Base-by-base conservation (phyloP, 306 rosid genomes). In the Quercus ilex region DNA sequence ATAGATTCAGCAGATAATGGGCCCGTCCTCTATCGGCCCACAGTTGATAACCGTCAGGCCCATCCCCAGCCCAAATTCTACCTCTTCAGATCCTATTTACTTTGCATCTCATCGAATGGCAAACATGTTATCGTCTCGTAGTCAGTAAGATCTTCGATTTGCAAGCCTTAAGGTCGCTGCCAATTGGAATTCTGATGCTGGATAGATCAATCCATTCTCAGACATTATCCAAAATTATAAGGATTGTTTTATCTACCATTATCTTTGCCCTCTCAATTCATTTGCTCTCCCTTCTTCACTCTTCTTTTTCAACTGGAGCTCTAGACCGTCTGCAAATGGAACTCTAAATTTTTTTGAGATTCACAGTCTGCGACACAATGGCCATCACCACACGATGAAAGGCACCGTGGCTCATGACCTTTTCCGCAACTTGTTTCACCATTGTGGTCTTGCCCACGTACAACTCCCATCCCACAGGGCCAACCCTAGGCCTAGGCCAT, bases 121-220 rank as follows among this genome's bases (percentile, higher is more conserved):
- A 62, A 1, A 83, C 84, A 23, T 71, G 4, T 21, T 0, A 2
- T 3, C 1, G 13, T 74, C 84, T 71, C 0, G 81, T 74, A 12
- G 81, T 79, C 55, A 84, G 10, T 5, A 84, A 21, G n/a, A 84
- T 74, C n/a, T 76, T 84, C 23, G 64, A 79, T 1, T 77, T 18
- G 43, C 57, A 38, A 1, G 2, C 10, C 25, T 68, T 38, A 13
- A 78, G 69, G 3, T 65, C 41, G 0, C 3, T 7, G 1, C 26
- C 35, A 1, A 12, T 13, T 4, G 82, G 86, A 49, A 83, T 78
- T 49, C 82, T 79, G 0, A 68, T 19, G 17, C 5, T 33, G 18
- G 18, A 17, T 19, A 68, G 17, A 15, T 68, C 51, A 5, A 68
- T 41, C 19, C 10, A 0, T 4, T 68, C 51, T 52, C 17, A 68